phyloP scores from a whole-genome alignment of 2,329 filamentous ascomycete genomes.

The Sphaerulina populicola region DNA sequence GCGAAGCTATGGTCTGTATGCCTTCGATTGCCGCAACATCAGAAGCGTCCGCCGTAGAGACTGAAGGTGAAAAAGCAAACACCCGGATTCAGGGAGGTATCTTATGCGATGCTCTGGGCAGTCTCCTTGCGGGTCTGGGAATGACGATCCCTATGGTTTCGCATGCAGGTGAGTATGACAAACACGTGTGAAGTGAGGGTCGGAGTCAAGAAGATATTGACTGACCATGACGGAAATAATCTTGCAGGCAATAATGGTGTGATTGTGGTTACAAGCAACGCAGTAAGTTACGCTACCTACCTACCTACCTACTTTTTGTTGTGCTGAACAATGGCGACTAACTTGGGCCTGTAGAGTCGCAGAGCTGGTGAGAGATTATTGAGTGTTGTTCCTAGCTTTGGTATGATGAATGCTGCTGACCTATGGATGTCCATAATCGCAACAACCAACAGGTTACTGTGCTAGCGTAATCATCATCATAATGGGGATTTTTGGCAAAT shows the following conservation, averaged over 20 bases:
- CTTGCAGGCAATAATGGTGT: slow-evolving; percentile 17
- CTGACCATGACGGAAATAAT: not conserved
- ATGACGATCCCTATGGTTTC: slow-evolving; percentile 19
- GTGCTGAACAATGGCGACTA: not conserved
- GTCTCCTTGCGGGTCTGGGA: slow-evolving; percentile 13
- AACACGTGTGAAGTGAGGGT: not conserved
- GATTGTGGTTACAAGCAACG: slow-evolving; percentile 20
- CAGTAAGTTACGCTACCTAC: slow-evolving; percentile 13
- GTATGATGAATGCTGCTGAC: no score
- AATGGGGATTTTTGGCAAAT: slow-evolving; percentile 19
- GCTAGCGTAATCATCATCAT: slow-evolving; percentile 15
- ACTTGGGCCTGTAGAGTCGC: slow-evolving; percentile 10
- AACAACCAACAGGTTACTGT: slow-evolving; percentile 5
- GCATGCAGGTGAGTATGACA: slow-evolving; percentile 6
- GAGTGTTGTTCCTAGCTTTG: no score
- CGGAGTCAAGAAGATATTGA: not conserved
- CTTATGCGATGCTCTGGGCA: slow-evolving; percentile 17
- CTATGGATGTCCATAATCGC: no score
- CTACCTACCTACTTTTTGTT: no score
- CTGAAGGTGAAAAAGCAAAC: slow-evolving; percentile 17
- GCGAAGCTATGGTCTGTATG: slow-evolving; percentile 20
- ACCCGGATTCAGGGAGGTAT: slow-evolving; percentile 21
- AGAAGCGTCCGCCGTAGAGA: slow-evolving; percentile 14
- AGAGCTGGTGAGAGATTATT: slow-evolving; percentile 6
- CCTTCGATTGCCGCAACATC: slow-evolving; percentile 18